Evolutionary conservation across 2,329 filamentous ascomycete species (phyloP).

Genomic region (Pseudogymnoascus sp.): DNA sequence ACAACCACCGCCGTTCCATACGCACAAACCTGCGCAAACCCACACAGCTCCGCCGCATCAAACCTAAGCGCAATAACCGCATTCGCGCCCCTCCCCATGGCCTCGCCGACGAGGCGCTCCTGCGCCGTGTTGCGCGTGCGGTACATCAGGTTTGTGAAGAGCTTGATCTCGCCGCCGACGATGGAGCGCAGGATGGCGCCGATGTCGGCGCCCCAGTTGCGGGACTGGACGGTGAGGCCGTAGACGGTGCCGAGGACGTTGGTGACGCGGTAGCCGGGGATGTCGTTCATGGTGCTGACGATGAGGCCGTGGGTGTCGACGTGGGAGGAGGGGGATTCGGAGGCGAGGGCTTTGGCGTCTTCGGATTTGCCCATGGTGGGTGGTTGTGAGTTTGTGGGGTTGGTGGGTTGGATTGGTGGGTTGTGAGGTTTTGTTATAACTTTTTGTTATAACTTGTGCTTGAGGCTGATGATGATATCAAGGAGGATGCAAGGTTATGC

Average conservation of each 20-base stretch:
- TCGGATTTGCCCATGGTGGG: conserved; percentile 18
- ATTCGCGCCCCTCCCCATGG: conserved; percentile 49
- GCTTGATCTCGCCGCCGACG: conserved; percentile 49
- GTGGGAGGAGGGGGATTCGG: conserved; percentile 35
- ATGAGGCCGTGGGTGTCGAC: conserved; percentile 54
- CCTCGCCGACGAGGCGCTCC: conserved; percentile 45
- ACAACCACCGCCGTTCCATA: conserved; percentile 52
- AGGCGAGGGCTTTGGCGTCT: not conserved
- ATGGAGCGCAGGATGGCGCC: conserved; percentile 49
- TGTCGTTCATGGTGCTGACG: conserved; percentile 55
- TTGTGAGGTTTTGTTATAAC: not conserved
- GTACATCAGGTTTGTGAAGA: conserved; percentile 53
- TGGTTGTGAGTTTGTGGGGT: not conserved
- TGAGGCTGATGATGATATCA: not conserved
- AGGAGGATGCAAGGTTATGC: not conserved
- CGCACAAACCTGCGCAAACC: conserved; percentile 50
- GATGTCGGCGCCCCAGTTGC: conserved; percentile 49
- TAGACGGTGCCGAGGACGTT: conserved; percentile 50
- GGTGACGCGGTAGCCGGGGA: conserved; percentile 51
- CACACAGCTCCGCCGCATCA: conserved; percentile 45
- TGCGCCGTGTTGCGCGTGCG: conserved; percentile 51
- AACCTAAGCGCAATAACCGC: conserved; percentile 52
- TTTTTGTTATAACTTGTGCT: not conserved
- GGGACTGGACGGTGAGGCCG: conserved; percentile 47
- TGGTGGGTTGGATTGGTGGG: no score